Evolutionary conservation across 1,139 yeast species (phyloP).

Genomic region (Blastobotrys ciferrii): DNA sequence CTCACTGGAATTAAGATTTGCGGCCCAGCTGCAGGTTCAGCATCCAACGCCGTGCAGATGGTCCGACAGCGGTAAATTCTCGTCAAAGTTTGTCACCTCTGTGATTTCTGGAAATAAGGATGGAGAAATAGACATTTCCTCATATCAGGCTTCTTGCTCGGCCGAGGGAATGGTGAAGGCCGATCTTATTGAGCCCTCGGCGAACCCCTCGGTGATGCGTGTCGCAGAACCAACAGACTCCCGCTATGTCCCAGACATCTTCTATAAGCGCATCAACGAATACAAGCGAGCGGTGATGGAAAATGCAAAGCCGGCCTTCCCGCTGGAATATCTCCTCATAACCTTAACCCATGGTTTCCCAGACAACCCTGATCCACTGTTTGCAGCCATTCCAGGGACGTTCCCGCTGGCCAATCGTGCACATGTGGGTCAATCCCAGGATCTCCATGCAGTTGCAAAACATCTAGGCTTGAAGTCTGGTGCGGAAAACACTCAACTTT

Average conservation of each 20-base stretch:
- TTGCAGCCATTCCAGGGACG: slow-evolving; percentile 40
- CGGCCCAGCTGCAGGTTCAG: slow-evolving; percentile 70
- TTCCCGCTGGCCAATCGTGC: slow-evolving; percentile 82
- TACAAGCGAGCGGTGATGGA: slow-evolving; percentile 83
- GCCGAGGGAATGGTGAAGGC: slow-evolving; percentile 90
- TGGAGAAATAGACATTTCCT: slow-evolving; percentile 86
- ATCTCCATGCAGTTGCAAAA: slow-evolving; percentile 48
- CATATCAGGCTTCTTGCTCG: slow-evolving; percentile 84
- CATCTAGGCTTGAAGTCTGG: slow-evolving; percentile 45
- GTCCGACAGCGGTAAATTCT: slow-evolving; percentile 64
- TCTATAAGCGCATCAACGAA: slow-evolving; percentile 81
- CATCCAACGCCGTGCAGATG: slow-evolving; percentile 67
- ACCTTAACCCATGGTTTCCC: slow-evolving; percentile 95
- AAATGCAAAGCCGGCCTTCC: slow-evolving; percentile 94
- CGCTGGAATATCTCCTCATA: slow-evolving; percentile 86
- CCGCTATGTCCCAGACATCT: slow-evolving; percentile 92
- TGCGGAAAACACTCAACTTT: slow-evolving; percentile 35
- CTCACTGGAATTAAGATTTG: slow-evolving; percentile 81
- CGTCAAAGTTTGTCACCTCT: slow-evolving; percentile 92
- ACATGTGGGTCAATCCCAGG: slow-evolving; percentile 71
- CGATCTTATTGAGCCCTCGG: slow-evolving; percentile 79
- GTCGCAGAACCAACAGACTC: slow-evolving; percentile 67
- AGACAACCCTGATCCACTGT: slow-evolving; percentile 50
- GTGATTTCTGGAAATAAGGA: slow-evolving; percentile 81
- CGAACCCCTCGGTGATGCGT: slow-evolving; percentile 86